Evolutionary conservation across 2,329 filamentous ascomycete species (phyloP), one percentile per base, ranked within the genome.

Genomic region (Graphilbum sp.): DNA sequence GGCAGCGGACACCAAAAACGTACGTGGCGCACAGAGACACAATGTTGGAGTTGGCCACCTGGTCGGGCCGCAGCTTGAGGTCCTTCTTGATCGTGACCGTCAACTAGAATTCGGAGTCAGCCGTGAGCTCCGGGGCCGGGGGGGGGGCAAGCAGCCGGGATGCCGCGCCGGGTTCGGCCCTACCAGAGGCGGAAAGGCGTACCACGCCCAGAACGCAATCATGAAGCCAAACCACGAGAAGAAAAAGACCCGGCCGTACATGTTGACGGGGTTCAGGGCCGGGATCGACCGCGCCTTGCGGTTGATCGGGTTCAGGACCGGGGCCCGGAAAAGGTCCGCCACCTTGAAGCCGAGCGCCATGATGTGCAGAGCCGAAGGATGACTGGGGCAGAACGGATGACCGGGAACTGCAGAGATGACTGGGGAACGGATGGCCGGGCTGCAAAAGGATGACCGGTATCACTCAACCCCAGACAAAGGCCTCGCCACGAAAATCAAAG

Each of bases 31-130:
- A 62, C 5, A 94, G 64, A 6, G 85, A 86, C 41, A 90, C 70
- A 43, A 94, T 88, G 58, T 94, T 94, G 29, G 86, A 94, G 60
- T 93, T 95, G 48, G 79, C 75, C 38, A 94, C 67, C 54, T 94
- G 69, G 25, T 64, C 62, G 20, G 76, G 63, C 11, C 69, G 77
- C 49, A 94, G 72, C 37, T 75, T 54, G 25, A 94, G 69, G 52
- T 94, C 84, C 45, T 76, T 65, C 54, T 78, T 79, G 61, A 94
- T 92, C 21, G 83, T 84, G 51, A 79, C 72, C 36, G 75, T 72
- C 52, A 83, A 63, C 66, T 75, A 25, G 17, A 9, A n/a, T n/a
- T n/a, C n/a, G n/a, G n/a, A n/a, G n/a, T n/a, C n/a, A n/a, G n/a
- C n/a, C n/a, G n/a, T n/a, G n/a, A n/a, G n/a, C n/a, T n/a, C n/a